Percentiles rank a stretch among this genome's conserved stretches.
Evolutionary conservation across 306 rosid species (phyloP).

Genomic region (Nissolia schottii): DNA sequence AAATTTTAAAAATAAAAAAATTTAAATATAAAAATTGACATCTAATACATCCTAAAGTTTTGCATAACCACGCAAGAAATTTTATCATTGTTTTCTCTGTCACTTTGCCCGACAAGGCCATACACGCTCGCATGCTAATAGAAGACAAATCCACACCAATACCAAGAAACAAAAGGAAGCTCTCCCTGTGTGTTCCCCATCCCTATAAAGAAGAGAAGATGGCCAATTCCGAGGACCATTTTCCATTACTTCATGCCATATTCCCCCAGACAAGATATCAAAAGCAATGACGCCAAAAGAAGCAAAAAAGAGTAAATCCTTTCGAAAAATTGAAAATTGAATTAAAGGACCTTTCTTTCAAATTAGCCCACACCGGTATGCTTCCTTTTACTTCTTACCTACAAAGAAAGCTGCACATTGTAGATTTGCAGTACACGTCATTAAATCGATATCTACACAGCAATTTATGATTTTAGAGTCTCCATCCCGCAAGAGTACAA

Average conservation of each 20-base stretch:
- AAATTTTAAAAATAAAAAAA: too few relatives aligned
- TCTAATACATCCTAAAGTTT: too few relatives aligned
- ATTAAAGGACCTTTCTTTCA: background rate
- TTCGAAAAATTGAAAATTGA: background rate
- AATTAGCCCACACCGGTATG: too few relatives aligned
- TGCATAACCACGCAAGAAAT: too few relatives aligned
- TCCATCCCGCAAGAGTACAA: background rate
- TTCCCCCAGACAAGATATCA: conserved; percentile 18
- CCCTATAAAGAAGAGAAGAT: conserved; percentile 33
- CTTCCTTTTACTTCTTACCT: background rate
- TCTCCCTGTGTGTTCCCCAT: conserved; percentile 13
- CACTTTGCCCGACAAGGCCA: background rate
- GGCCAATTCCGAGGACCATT: conserved; percentile 34
- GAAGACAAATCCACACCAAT: conserved; percentile 23
- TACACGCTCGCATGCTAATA: background rate
- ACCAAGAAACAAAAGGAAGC: conserved; percentile 27
- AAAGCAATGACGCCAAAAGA: background rate
- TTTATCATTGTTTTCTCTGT: background rate
- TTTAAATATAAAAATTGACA: too few relatives aligned
- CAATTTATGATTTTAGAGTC: background rate
- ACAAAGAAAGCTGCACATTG: background rate
- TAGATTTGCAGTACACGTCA: background rate
- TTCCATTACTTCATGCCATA: conserved; percentile 11
- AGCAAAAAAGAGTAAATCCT: background rate
- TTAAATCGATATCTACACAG: background rate